Conservation (phyloP, 257 asterid species). For the Eustoma russellianum region DNA sequence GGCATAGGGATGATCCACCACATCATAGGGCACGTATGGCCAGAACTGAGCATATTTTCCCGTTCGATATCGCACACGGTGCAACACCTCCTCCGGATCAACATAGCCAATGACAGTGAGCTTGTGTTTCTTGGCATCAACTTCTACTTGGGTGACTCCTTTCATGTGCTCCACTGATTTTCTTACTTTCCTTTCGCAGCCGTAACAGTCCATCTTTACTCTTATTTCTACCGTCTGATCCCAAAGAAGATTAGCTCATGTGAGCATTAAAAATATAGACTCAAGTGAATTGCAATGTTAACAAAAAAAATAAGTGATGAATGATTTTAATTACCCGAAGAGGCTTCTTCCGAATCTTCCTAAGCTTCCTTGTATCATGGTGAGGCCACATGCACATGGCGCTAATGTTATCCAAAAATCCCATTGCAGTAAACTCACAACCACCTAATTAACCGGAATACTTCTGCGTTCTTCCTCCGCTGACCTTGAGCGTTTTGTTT, state of each 20-base stretch:
- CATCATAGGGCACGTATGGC: conserved; percentile 34
- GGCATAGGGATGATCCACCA: conserved; percentile 38
- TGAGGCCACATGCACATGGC: conserved; percentile 14
- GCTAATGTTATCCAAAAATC: conserved; percentile 22
- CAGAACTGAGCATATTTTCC: conserved; percentile 32
- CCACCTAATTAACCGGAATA: no score
- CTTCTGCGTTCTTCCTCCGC: no score
- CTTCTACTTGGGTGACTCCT: conserved; percentile 25
- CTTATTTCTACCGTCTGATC: conserved; percentile 33
- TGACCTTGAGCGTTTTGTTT: background rate
- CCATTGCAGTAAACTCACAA: conserved; percentile 14
- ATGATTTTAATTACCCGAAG: conserved; percentile 16
- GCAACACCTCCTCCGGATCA: conserved; percentile 30
- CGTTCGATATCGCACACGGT: conserved; percentile 24
- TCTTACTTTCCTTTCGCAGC: conserved; percentile 29
- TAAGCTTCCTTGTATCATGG: conserved; percentile 21
- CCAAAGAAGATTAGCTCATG: no score
- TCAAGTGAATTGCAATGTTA: background rate
- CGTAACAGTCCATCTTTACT: conserved; percentile 43
- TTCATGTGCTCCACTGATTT: conserved; percentile 31
- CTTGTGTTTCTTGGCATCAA: conserved; percentile 32
- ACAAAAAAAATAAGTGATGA: background rate
- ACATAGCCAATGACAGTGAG: conserved; percentile 29
- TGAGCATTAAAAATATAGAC: no score
- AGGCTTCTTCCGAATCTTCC: conserved; percentile 17